Conservation (phyloP, 306 rosid genomes). For the Medicago ruthenica region DNA sequence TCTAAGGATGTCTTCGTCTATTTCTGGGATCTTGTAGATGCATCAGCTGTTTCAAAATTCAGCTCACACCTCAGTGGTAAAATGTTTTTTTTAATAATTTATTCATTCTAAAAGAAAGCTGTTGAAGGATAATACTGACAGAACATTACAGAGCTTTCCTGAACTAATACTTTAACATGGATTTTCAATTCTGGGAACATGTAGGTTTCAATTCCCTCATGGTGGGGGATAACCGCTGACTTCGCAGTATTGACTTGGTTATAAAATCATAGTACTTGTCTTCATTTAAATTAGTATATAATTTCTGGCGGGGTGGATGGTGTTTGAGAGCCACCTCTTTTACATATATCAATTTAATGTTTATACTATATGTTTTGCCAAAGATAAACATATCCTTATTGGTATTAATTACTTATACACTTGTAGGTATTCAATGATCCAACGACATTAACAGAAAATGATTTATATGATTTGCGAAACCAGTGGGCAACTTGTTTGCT, state of each 20-base stretch:
- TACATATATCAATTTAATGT: not conserved
- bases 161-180: not conserved
- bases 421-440: too few relatives aligned
- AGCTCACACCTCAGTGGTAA: constrained; percentile 95
- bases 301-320: not conserved
- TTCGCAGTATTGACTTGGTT: not conserved
- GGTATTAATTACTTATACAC: too few relatives aligned
- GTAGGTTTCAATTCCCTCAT: constrained; percentile 18
- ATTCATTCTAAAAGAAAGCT: constrained; percentile 24
- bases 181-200: constrained; percentile 3
- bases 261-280: not conserved
- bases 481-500: too few relatives aligned
- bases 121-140: constrained; percentile 12
- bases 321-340: constrained; percentile 8
- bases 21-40: constrained; percentile 97
- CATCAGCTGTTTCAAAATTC: constrained; percentile 74
- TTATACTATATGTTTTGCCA: too few relatives aligned
- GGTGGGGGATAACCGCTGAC: not conserved
- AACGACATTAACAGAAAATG: too few relatives aligned
- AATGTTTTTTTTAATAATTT: not conserved
- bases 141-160: constrained; percentile 25
- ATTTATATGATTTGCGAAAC: too few relatives aligned
- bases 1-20: constrained; percentile 88
- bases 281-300: not conserved
- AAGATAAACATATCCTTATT: too few relatives aligned